Evolutionary conservation across 2,329 filamentous ascomycete species (phyloP).

Genomic region (Amesomyces nigricolor): DNA sequence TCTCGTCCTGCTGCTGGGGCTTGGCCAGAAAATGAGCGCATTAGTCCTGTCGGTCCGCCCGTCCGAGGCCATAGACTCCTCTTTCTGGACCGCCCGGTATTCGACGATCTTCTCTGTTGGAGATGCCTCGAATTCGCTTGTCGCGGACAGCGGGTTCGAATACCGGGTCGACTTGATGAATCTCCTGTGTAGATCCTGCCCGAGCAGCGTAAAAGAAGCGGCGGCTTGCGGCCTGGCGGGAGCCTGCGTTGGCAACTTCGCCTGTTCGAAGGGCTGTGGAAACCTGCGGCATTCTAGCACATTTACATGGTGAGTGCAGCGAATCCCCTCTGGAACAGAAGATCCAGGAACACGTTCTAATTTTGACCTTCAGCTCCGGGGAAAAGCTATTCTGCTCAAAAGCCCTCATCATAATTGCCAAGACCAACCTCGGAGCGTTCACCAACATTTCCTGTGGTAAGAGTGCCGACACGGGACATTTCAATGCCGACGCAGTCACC

Average conservation of each 20-base stretch:
- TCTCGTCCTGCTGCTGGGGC: not conserved
- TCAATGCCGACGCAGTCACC: slow-evolving; percentile 11
- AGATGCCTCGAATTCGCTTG: slow-evolving; percentile 28
- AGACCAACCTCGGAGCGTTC: slow-evolving; percentile 30
- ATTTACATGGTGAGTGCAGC: slow-evolving; percentile 32
- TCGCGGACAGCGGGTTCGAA: slow-evolving; percentile 32
- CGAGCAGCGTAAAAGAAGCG: slow-evolving; percentile 32
- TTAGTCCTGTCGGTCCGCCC: not conserved
- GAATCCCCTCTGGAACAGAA: not conserved
- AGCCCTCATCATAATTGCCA: slow-evolving; percentile 30
- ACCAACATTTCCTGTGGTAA: slow-evolving; percentile 34
- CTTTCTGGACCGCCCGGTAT: slow-evolving; percentile 10
- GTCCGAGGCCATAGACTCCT: not conserved
- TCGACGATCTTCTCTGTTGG: slow-evolving; percentile 25
- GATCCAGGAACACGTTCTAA: not conserved
- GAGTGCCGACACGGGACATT: slow-evolving; percentile 1
- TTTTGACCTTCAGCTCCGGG: slow-evolving; percentile 9
- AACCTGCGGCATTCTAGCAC: slow-evolving; percentile 29
- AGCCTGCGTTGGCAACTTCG: slow-evolving; percentile 31
- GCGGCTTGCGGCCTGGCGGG: slow-evolving; percentile 37
- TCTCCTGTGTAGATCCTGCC: slow-evolving; percentile 38
- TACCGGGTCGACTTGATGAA: slow-evolving; percentile 34
- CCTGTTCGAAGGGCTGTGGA: slow-evolving; percentile 34
- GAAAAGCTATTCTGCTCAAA: slow-evolving; percentile 31
- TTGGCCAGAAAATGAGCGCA: not conserved